phyloP scores from a whole-genome alignment of 306 rosid species.

The Cucumis sativus region Cucumber_9930_V3 NC_026661.2:11510001-11510500 shows the following conservation, averaged over 20 bases:
- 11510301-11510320: too few relatives aligned
- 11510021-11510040: background rate
- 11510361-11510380: too few relatives aligned
- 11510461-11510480: too few relatives aligned
- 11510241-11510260: background rate
- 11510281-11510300: background rate
- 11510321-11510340: background rate
- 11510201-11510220: background rate
- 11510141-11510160: background rate
- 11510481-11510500: too few relatives aligned
- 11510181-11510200: too few relatives aligned
- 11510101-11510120: background rate
- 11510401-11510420: too few relatives aligned
- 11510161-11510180: background rate
- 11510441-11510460: too few relatives aligned
- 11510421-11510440: too few relatives aligned
- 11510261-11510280: background rate
- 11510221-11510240: background rate
- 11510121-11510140: background rate
- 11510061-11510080: background rate
- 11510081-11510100: background rate
- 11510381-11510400: too few relatives aligned
- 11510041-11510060: background rate
- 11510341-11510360: background rate
- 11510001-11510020: background rate